Evolutionary conservation across 148 eudicot genomes (phyloP), one percentile per base, ranked within the genome.

Genomic region (Rhododendron williamsianum): DNA sequence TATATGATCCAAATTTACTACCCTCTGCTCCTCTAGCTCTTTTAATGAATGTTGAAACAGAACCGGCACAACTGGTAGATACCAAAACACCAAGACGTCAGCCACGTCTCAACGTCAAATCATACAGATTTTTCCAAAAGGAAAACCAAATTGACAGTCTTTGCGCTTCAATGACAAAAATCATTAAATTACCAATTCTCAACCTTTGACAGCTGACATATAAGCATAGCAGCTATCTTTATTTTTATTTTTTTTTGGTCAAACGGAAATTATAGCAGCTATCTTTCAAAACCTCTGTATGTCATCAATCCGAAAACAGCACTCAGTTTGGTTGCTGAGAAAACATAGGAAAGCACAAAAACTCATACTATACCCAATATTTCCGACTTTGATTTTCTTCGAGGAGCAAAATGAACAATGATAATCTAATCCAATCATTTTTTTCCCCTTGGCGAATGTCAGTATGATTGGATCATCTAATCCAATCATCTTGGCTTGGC

Each of bases 21-120:
- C 98, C 18, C 33, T 89, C 85, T 95, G 95, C 90, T 97, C 99
- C 85, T 97, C 99, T 7, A 86, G 81, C 60, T 94, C 99, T 88
- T 88, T 94, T 11, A 97, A 89, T 5, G 98, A 94, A 88, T 95
- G 93, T 86, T 92, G 91, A 88, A 97, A 97, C 65, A 97, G 88
- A 88, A 93, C 92, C n/a, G 99, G 99, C 58, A 95, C 94, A 90
- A 97, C 99, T 97, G 94, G 51, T 69, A 18, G 41, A 81, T 3
- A 54, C 13, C 51, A 85, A 86, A 84, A 74, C 46, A 76, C 6
- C 41, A 84, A 2, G 33, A 49, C 25, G 21, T 27, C 43, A 81
- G 81, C 49, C 76, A 45, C 38, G 19, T 65, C 82, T 85, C 36
- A 80, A 27, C 19, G 48, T 48, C 74, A 80, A 76, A 25, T 25